Evolutionary conservation across 2,329 filamentous ascomycete genomes (phyloP).

Genomic region (Scedosporium aurantiacum): DNA sequence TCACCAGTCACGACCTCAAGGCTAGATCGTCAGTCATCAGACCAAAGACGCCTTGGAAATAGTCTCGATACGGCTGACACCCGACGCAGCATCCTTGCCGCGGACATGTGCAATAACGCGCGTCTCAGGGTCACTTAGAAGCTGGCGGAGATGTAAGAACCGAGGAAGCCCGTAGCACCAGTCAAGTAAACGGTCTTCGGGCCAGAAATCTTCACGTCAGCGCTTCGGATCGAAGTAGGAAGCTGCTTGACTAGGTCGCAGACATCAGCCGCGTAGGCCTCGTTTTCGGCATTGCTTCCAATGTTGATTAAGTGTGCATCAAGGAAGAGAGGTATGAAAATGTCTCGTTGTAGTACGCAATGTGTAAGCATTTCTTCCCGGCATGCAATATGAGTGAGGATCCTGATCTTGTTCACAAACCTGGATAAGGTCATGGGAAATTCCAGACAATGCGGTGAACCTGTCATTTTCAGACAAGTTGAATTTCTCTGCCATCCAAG

Average conservation of each 20-base stretch:
- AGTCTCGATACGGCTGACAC: conserved; percentile 51
- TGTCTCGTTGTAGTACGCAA: conserved; percentile 39
- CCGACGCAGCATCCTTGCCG: conserved; percentile 48
- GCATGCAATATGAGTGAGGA: neutral
- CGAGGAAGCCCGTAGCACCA: conserved; percentile 81
- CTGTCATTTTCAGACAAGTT: conserved; percentile 57
- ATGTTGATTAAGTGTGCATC: conserved; percentile 46
- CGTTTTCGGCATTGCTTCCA: conserved; percentile 15
- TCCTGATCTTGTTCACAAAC: conserved; percentile 28
- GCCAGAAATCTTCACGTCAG: conserved; percentile 14
- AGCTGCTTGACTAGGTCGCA: conserved; percentile 38
- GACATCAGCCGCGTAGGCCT: conserved; percentile 41
- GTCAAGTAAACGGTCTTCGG: conserved; percentile 64
- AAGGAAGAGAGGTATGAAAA: conserved; percentile 83
- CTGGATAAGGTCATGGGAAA: conserved; percentile 64
- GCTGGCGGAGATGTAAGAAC: conserved; percentile 67
- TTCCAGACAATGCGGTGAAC: conserved; percentile 78
- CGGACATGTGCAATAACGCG: conserved; percentile 69
- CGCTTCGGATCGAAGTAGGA: conserved; percentile 25
- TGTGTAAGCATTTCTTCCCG: neutral
- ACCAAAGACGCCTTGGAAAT: conserved; percentile 71
- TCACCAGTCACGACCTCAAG: conserved; percentile 63
- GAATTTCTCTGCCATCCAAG: conserved; percentile 87
- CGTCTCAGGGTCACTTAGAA: conserved; percentile 43
- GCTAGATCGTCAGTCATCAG: conserved; percentile 52